Evolutionary conservation across 768 basidiomycete species (phyloP), one percentile per base, ranked within the genome.

Genomic region (Kwoniella shandongensis): DNA sequence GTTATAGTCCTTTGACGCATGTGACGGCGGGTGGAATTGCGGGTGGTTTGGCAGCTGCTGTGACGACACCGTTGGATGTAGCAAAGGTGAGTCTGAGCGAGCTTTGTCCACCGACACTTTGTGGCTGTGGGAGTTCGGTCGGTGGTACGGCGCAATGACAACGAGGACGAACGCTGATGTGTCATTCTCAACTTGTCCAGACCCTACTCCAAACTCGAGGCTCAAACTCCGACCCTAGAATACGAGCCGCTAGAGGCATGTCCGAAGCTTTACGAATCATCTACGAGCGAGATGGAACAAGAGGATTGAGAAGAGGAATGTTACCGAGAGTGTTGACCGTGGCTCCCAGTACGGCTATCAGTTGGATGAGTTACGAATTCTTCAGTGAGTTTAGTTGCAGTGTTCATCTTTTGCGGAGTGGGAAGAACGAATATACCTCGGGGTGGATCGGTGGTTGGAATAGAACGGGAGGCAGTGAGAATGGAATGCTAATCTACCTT

Each of bases 281-380:
- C 57, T 88, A 88, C 87, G 79, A 77, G 67, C 81, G 88, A 65
- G 89, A 98, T 59, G 94, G 96, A 5, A 42, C 87, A 23, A 87
- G 81, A 70, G 96, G 96, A 0, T 91, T 98, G 70, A 80, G 81
- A 51, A 81, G 96, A 66, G 96, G 96, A 23, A 79, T 98, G 67
- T 82, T 90, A 51, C 96, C 96, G 6, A 84, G 96, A 44, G 85
- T 99, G 49, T 79, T 98, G 76, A 94, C 93, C 23, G 89, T 88
- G 69, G 89, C 97, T 86, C 96, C 96, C 5, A 92, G 89, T 73
- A 96, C 94, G 51, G 96, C 96, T 10, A 81, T 99, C 46, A 94
- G 89, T 78, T 99, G 94, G 96, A 80, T 93, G 75, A 93, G 91
- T 51, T 93, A 97, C 72, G 93, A 97, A 78, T 96, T 94, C 79